Conservation (phyloP, 2,329 filamentous ascomycete genomes). For the Grosmannia penicillata region DNA sequence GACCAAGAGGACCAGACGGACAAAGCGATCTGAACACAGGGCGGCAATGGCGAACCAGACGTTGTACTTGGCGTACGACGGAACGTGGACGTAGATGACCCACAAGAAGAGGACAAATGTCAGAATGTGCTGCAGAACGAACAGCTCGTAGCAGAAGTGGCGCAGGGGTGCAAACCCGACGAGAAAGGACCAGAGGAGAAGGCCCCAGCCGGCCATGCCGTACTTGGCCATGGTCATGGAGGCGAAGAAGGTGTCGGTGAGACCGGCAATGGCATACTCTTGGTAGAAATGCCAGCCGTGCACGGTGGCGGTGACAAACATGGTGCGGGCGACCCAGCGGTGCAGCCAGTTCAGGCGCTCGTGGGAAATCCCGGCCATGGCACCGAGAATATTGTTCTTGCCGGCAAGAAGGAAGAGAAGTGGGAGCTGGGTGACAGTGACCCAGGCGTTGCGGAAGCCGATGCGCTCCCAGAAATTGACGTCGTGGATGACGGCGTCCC, state of each 20-base stretch:
- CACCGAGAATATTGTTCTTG: conserved; percentile 44
- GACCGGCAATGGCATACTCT: conserved; percentile 45
- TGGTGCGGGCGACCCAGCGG: conserved; percentile 54
- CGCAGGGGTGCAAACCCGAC: conserved; percentile 49
- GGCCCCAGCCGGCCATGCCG: conserved; percentile 50
- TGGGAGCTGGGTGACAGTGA: conserved; percentile 48
- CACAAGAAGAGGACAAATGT: conserved; percentile 47
- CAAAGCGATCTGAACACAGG: conserved; percentile 46
- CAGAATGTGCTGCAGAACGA: conserved; percentile 52
- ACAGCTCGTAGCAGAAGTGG: conserved; percentile 53
- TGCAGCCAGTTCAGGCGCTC: conserved; percentile 62
- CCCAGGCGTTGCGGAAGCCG: conserved; percentile 54
- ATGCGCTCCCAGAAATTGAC: conserved; percentile 48
- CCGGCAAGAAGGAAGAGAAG: conserved; percentile 47
- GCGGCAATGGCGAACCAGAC: conserved; percentile 52
- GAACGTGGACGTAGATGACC: conserved; percentile 49
- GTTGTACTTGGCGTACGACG: conserved; percentile 41
- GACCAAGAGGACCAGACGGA: conserved; percentile 30
- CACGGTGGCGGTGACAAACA: conserved; percentile 52
- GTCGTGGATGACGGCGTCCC: conserved; percentile 32
- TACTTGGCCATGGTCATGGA: conserved; percentile 52
- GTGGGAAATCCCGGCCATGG: conserved; percentile 47
- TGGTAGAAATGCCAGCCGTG: conserved; percentile 57
- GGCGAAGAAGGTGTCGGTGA: conserved; percentile 41
- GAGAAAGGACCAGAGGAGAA: conserved; percentile 51